A percentile compares a stretch with the other conserved stretches of the same genome.
Evolutionary conservation across 768 basidiomycete species (phyloP).

Genomic region (Lactarius tabidus): DNA sequence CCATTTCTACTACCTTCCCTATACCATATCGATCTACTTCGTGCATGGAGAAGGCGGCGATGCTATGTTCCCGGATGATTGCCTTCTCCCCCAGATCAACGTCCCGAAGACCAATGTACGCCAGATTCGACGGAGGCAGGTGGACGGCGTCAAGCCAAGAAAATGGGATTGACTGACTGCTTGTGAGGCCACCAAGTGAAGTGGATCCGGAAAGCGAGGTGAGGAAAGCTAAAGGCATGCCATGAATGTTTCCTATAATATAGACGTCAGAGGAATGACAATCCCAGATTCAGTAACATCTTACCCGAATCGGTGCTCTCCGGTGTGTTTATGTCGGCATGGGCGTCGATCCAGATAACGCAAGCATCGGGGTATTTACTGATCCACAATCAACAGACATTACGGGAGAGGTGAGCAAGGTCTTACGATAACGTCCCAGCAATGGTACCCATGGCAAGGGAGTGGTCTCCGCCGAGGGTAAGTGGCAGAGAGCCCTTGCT

Average conservation of each 20-base stretch:
- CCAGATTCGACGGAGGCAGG: slow-evolving; percentile 70
- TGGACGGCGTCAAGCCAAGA: slow-evolving; percentile 55
- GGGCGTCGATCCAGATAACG: slow-evolving; percentile 96
- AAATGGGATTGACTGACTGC: slow-evolving; percentile 31
- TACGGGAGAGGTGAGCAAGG: slow-evolving; percentile 8
- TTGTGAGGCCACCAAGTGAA: background rate
- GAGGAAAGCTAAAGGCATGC: slow-evolving; percentile 97
- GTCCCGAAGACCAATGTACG: slow-evolving; percentile 97
- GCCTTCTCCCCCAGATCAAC: slow-evolving; percentile 85
- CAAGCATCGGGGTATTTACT: slow-evolving; percentile 77
- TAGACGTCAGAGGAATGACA: background rate
- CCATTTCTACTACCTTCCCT: slow-evolving; percentile 94
- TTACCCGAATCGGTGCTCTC: slow-evolving; percentile 73
- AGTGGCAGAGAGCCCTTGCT: slow-evolving; percentile 79
- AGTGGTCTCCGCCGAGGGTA: slow-evolving; percentile 95
- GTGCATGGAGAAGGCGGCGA: slow-evolving; percentile 62
- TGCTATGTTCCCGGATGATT: slow-evolving; percentile 83
- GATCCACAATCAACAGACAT: slow-evolving; percentile 2
- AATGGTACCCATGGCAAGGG: slow-evolving; percentile 93
- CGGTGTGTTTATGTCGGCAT: slow-evolving; percentile 92
- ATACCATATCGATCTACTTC: slow-evolving; percentile 79
- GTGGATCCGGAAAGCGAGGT: slow-evolving; percentile 33
- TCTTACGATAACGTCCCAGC: slow-evolving; percentile 77
- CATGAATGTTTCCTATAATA: slow-evolving; percentile 83
- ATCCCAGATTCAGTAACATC: slow-evolving; percentile 14